These are phyloP conservation scores for Pachysandra terminalis DNA, from an alignment of 164 flowering plant species.

Conservation along the genomic window DNA sequence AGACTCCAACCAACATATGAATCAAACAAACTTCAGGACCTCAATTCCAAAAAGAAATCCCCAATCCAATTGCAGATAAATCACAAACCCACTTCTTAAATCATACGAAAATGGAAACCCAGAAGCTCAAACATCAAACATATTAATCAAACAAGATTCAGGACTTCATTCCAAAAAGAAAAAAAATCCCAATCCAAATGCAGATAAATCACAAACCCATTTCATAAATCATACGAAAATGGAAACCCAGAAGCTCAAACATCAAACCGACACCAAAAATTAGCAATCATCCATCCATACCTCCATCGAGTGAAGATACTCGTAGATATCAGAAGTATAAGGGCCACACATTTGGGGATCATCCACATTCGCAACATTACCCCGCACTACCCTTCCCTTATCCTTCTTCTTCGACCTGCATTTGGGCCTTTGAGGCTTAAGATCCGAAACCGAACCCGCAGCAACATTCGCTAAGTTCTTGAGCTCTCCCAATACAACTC, in stretches of 20 bases:
- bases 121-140: background rate
- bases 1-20: too few species aligned
- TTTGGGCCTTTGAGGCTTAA: constrained; percentile 13
- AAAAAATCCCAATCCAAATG: background rate
- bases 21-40: too few species aligned
- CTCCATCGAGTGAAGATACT: constrained; percentile 55
- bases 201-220: background rate
- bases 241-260: constrained; percentile 2
- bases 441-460: constrained; percentile 7
- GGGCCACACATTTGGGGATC: constrained; percentile 27
- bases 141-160: too few species aligned
- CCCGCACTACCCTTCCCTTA: background rate
- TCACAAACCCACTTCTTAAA: constrained; percentile 2
- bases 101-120: constrained; percentile 5
- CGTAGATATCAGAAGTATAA: constrained; percentile 36
- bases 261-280: background rate
- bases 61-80: background rate
- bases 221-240: background rate
- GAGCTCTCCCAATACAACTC: constrained; percentile 52
- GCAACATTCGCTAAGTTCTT: constrained; percentile 23
- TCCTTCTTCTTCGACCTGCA: constrained; percentile 14
- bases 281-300: constrained; percentile 15
- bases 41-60: background rate
- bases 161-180: background rate
- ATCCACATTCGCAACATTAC: constrained; percentile 10